Base-by-base conservation (phyloP, 2,329 filamentous ascomycete genomes). In the Amphichorda felina region DNA sequence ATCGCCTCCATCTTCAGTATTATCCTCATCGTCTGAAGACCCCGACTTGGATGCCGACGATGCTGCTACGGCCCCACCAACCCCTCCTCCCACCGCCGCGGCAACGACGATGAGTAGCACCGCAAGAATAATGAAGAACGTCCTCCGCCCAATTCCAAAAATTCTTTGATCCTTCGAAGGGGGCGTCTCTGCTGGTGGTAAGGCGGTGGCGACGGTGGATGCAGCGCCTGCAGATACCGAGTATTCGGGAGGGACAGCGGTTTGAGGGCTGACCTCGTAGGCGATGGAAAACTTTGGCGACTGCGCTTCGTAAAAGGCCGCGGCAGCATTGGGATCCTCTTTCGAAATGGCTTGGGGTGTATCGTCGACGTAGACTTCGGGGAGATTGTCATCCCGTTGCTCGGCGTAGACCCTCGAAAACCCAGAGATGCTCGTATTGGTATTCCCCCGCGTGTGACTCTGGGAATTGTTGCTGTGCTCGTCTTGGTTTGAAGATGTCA, bases 1-100 rank as follows among this genome's bases (percentile, higher is more conserved):
- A n/a, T n/a, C n/a, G n/a, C n/a, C n/a, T n/a, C n/a, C n/a, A n/a
- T n/a, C n/a, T n/a, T n/a, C n/a, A n/a, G n/a, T n/a, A n/a, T 14
- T 6, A 22, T 32, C 14, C 30, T 39, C 13, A 8, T 32, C 11
- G 30, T 28, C 14, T 11, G 21, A 9, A 24, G 21, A 24, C 21
- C 21, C 21, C 21, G 21, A 24, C 21, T 24, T 24, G 21, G 21
- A 24, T 24, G 21, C 21, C 6, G 31, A 14, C 2, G 39, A 28
- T 6, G 30, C 36, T 13, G 37, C 39, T 16, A 39, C 34, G 18
- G 30, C 39, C 4, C 36, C 37, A 4, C 36, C 39, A 30, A 41
- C 30, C 28, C 34, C 34, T 3, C 34, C 34, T 8, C 34, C 34
- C 10, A 35, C 9, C 5, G 36, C 39, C 18, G 27, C 37, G 4